These are phyloP conservation scores for Xylariales sp. DNA, from an alignment of 2,329 filamentous ascomycete genomes.

Conservation along the genomic window DNA sequence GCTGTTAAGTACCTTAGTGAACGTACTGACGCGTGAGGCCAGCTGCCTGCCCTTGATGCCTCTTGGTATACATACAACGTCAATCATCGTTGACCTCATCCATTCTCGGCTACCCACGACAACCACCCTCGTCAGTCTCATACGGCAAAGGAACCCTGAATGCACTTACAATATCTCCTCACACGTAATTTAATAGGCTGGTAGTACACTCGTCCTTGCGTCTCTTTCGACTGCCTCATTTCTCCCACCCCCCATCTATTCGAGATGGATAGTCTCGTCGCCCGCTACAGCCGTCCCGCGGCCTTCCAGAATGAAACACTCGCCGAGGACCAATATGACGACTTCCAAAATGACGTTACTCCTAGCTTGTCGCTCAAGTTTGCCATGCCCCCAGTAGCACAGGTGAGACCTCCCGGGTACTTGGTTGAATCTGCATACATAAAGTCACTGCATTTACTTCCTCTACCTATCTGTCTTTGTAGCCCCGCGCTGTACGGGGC, in stretches of 20 bases:
- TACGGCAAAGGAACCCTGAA: constrained; percentile 6
- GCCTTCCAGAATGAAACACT: constrained; percentile 78
- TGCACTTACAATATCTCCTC: constrained; percentile 13
- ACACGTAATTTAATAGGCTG: constrained; percentile 22
- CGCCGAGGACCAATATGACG: constrained; percentile 77
- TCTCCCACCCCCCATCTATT: constrained; percentile 19
- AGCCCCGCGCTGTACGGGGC: not conserved
- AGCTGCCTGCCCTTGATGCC: constrained; percentile 47
- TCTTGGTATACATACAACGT: constrained; percentile 20
- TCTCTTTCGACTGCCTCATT: not conserved
- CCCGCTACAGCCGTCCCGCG: constrained; percentile 86
- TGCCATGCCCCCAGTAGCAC: constrained; percentile 90
- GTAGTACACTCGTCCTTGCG: constrained; percentile 2
- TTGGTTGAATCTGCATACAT: not conserved
- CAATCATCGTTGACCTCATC: constrained; percentile 27
- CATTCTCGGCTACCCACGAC: constrained; percentile 35
- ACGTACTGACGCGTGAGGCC: constrained; percentile 47
- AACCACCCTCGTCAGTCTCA: constrained; percentile 12
- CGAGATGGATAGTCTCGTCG: constrained; percentile 90
- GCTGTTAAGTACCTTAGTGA: not conserved
- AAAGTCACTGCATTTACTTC: constrained; percentile 5
- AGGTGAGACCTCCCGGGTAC: constrained; percentile 67
- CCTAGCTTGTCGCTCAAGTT: constrained; percentile 91
- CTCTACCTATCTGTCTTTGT: not conserved
- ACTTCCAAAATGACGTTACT: constrained; percentile 74